phyloP scores from a whole-genome alignment of 371 early-diverging fungal species.

The Mucor saturninus region DNA sequence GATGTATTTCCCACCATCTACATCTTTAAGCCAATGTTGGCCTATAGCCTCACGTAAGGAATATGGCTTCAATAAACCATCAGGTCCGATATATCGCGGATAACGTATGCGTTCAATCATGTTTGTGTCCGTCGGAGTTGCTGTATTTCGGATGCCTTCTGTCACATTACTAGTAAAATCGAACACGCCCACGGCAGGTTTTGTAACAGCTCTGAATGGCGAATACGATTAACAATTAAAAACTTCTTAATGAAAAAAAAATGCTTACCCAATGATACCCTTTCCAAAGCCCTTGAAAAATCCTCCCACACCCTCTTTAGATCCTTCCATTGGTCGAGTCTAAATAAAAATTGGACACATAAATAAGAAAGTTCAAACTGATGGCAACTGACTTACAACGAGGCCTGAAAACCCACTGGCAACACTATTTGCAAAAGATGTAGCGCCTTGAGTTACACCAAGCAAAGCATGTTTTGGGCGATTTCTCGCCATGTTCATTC shows the following conservation, averaged over 20 bases:
- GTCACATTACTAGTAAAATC: constrained; percentile 92
- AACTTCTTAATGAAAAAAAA: too few species aligned
- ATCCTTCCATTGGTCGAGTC: constrained; percentile 94
- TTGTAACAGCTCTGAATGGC: constrained; percentile 31
- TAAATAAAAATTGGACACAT: constrained; percentile 14
- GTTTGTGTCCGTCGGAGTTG: constrained; percentile 77
- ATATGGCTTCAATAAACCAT: constrained; percentile 80
- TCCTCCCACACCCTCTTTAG: constrained; percentile 91
- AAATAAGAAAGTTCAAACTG: not conserved
- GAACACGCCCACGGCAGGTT: constrained; percentile 92
- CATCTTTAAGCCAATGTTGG: constrained; percentile 87
- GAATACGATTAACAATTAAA: not conserved
- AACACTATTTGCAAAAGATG: constrained; percentile 83
- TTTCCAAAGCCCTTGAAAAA: constrained; percentile 97
- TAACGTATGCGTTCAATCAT: constrained; percentile 76
- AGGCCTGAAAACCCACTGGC: constrained; percentile 89
- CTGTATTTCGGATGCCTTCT: constrained; percentile 56
- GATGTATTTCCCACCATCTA: constrained; percentile 81
- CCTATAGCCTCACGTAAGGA: constrained; percentile 86
- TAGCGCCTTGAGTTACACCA: constrained; percentile 91
- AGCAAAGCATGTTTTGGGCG: constrained; percentile 91
- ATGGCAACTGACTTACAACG: constrained; percentile 36
- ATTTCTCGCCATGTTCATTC: constrained; percentile 83
- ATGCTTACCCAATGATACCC: constrained; percentile 88
- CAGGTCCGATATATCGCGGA: constrained; percentile 86